Evolutionary conservation across 192 early-diverging fungal genomes (phyloP), one percentile per base, ranked within the genome.

Genomic region (Coemansia sp.): DNA sequence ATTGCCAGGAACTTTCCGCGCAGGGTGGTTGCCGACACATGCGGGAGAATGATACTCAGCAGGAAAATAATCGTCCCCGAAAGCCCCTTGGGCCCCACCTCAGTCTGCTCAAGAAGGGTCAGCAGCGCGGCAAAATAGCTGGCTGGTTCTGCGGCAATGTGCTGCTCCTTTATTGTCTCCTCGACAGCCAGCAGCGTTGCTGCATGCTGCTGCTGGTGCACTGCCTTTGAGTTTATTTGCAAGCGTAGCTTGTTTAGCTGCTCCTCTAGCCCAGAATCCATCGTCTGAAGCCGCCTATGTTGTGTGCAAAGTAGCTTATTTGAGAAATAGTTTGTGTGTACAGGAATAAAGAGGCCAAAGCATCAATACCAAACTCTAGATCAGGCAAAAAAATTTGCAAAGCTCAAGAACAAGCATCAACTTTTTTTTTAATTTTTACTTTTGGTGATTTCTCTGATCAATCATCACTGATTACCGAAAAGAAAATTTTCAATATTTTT

Each of bases 41-140:
- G 69, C 44, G 87, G 83, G 59, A 94, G 80, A 33, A 94, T 81
- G 59, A 89, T 84, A 38, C 86, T 86, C 19, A 98, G 81, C 30
- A 98, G 79, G 59, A 94, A 91, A 17, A 89, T 80, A n/a, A 88
- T 79, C 9, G 92, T 81, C 34, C 78, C 65, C 66, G 84, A 65
- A 59, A 81, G 55, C 65, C 81, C 53, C 80, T 64, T 38, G 71
- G 84, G 69, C 50, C 64, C 52, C 15, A 43, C 17, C 39, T 79
- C 63, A 5, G 74, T 40, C 48, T 85, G 84, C 67, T 88, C 82
- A 57, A 90, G 59, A 17, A 91, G 78, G n/a, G 85, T 87, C 66
- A 87, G 71, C 53, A 98, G 76, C 21, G 90, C 87, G 14, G 87
- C 91, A 86, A 96, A 96, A 71, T 98, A 98, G 21, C 91, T 89